These are phyloP conservation scores for Geranomyces variabilis DNA, from an alignment of 192 early-diverging fungal genomes.

Conservation along the genomic window DNA sequence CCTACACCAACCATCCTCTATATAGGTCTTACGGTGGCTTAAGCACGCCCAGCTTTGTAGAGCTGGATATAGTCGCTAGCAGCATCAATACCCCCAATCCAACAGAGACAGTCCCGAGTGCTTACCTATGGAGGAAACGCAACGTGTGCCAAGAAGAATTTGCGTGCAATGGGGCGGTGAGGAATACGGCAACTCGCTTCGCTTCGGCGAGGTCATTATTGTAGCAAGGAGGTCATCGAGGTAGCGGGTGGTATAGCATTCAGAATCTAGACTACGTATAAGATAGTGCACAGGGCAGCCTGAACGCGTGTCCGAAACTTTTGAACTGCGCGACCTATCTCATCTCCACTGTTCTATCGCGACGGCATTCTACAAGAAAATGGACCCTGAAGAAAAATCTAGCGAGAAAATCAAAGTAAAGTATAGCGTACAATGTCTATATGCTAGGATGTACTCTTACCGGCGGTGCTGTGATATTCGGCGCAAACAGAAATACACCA, in stretches of 20 bases:
- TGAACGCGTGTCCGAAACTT: constrained; percentile 1
- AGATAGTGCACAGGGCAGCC: constrained; percentile 1
- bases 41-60: constrained; percentile 3
- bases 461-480: too few relatives aligned
- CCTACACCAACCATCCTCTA: constrained; percentile 4
- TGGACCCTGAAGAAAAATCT: too few relatives aligned
- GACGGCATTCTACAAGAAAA: too few relatives aligned
- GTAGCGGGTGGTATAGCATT: not conserved
- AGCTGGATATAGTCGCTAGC: constrained; percentile 14
- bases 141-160: not conserved
- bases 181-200: constrained; percentile 10
- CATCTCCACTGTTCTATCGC: too few relatives aligned
- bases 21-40: constrained; percentile 11
- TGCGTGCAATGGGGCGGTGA: not conserved
- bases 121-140: not conserved
- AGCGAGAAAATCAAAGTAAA: too few relatives aligned
- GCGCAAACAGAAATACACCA: too few relatives aligned
- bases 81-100: not conserved
- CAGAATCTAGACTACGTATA: not conserved
- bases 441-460: too few relatives aligned
- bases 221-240: too few relatives aligned
- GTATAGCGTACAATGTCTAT: too few relatives aligned
- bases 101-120: not conserved
- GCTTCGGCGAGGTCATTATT: constrained; percentile 11
- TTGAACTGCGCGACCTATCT: not conserved